phyloP scores from a whole-genome alignment of 1,284 basidiomycete genomes.

The Cystobasidium pallidum region DNA sequence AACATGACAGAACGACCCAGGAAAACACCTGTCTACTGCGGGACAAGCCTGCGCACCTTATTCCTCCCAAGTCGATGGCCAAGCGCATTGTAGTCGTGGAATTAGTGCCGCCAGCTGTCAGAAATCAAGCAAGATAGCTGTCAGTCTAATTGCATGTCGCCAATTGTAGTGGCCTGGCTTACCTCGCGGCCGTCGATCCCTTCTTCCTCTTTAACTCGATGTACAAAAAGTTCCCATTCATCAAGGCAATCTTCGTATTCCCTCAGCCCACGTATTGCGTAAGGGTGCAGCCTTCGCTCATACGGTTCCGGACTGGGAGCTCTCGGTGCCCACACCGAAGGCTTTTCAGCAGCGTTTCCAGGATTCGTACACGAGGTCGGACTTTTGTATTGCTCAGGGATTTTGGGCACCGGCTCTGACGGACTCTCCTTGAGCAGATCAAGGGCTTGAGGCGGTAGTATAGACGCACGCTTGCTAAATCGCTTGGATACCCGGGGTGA shows the following conservation, averaged over 20 bases:
- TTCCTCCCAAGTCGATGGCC: conserved; percentile 44
- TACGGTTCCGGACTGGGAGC: conserved; percentile 47
- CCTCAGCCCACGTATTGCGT: conserved; percentile 59
- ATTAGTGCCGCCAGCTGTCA: conserved; percentile 35
- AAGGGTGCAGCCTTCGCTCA: conserved; percentile 57
- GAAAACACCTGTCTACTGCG: too few species aligned
- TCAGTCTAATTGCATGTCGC: neutral
- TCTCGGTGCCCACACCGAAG: neutral
- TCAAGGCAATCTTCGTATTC: conserved; percentile 61
- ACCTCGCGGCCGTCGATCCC: conserved; percentile 42
- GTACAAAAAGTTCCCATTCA: conserved; percentile 52
- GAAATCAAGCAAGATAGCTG: neutral
- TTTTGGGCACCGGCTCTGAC: conserved; percentile 49
- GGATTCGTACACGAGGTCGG: conserved; percentile 9
- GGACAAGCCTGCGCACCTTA: neutral
- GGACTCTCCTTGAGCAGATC: conserved; percentile 51
- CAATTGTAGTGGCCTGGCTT: neutral
- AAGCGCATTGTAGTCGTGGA: conserved; percentile 41
- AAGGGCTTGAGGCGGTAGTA: conserved; percentile 54
- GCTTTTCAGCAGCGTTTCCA: neutral
- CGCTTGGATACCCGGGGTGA: conserved; percentile 53
- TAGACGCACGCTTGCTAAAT: conserved; percentile 54
- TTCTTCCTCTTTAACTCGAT: conserved; percentile 42
- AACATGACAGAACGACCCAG: too few species aligned
- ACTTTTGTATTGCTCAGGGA: conserved; percentile 49